These are phyloP conservation scores for Heliocybe sulcata DNA, from an alignment of 1,284 basidiomycete species.

Conservation along the genomic window DNA sequence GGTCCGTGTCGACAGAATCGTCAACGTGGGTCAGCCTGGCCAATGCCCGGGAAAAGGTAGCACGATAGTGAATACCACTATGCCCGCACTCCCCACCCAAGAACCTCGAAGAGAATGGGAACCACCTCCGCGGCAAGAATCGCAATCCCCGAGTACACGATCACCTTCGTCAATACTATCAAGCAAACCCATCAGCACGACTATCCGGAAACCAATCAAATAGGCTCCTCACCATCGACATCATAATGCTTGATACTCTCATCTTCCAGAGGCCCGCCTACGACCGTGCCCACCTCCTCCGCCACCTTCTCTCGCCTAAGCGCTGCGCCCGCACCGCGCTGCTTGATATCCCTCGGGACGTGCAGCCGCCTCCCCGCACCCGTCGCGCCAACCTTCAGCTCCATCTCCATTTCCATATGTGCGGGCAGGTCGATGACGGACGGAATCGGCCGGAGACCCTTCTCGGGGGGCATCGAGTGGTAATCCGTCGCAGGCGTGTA, in stretches of 20 bases:
- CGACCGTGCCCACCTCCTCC: slow-evolving; percentile 14
- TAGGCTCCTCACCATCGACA: slow-evolving; percentile 62
- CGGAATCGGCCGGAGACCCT: slow-evolving; percentile 67
- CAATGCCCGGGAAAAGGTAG: background rate
- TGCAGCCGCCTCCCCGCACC: background rate
- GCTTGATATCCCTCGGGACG: background rate
- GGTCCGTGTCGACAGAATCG: background rate
- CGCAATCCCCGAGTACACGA: slow-evolving; percentile 86
- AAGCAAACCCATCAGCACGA: slow-evolving; percentile 1
- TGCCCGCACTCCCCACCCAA: slow-evolving; percentile 57
- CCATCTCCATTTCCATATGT: slow-evolving; percentile 25
- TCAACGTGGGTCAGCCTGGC: background rate
- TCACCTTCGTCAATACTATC: slow-evolving; percentile 83
- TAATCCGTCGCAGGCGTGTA: slow-evolving; percentile 90
- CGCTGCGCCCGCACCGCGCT: slow-evolving; percentile 7
- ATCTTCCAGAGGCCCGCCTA: slow-evolving; percentile 19
- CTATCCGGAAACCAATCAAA: slow-evolving; percentile 1
- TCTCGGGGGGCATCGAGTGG: slow-evolving; percentile 52
- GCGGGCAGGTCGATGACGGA: slow-evolving; percentile 77
- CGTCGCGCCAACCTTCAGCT: slow-evolving; percentile 9
- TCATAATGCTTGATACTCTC: slow-evolving; percentile 67
- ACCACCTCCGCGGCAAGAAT: slow-evolving; percentile 54
- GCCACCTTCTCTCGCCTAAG: slow-evolving; percentile 17
- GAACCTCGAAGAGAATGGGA: slow-evolving; percentile 61
- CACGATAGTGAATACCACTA: background rate